Evolutionary conservation across 495 filamentous ascomycete genomes (phyloP).

Genomic region (Rhypophila decipiens): DNA sequence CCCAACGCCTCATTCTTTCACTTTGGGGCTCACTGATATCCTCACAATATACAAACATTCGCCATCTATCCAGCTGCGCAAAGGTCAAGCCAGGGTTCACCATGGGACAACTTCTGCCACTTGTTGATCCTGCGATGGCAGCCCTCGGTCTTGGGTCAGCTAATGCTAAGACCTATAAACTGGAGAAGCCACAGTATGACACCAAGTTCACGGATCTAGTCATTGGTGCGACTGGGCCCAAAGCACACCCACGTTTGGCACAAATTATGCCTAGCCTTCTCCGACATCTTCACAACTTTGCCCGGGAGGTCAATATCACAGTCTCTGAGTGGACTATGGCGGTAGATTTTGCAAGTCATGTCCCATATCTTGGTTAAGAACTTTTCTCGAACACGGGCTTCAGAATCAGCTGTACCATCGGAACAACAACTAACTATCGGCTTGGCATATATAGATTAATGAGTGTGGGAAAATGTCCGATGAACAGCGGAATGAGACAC

Average conservation of each 20-base stretch:
- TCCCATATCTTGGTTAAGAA: background rate
- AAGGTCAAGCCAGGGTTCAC: conserved; percentile 1
- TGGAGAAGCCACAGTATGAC: conserved; percentile 31
- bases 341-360: conserved; percentile 34
- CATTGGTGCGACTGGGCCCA: conserved; percentile 63
- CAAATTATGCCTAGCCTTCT: conserved; percentile 49
- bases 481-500: conserved; percentile 66
- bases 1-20: too few species aligned
- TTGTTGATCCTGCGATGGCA: background rate
- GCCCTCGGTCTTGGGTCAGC: background rate
- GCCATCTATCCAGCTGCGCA: too few species aligned
- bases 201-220: conserved; percentile 62
- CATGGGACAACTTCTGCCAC: conserved; percentile 19
- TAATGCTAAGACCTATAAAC: background rate
- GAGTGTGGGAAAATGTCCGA: conserved; percentile 65
- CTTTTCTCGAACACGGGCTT: background rate
- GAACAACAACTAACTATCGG: conserved; percentile 5
- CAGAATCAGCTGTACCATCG: background rate
- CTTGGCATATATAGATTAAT: conserved; percentile 48
- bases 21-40: too few species aligned
- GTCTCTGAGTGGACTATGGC: conserved; percentile 46
- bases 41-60: too few species aligned
- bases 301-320: conserved; percentile 52
- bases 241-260: conserved; percentile 51
- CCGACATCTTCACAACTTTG: conserved; percentile 53